A percentile compares a stretch with the other conserved stretches of the same genome.
phyloP scores from a whole-genome alignment of 176 grass and related monocot species.

The Zizania latifolia region DNA sequence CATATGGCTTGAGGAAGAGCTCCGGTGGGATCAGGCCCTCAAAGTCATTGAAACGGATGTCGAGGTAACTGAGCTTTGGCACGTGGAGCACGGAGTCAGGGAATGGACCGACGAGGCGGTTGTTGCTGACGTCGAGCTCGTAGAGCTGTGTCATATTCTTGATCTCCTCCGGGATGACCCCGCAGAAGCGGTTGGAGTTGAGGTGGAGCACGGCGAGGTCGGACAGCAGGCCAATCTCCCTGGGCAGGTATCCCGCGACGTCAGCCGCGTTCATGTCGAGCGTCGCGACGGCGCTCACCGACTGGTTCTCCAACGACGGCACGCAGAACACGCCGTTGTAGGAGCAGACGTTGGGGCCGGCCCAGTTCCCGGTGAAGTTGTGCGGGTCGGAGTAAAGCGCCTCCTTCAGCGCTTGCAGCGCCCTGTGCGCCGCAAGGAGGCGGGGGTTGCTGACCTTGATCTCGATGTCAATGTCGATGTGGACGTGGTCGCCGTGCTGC shows the following conservation, averaged over 20 bases:
- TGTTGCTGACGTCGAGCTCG: slow-evolving; percentile 49
- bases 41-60: slow-evolving; percentile 60
- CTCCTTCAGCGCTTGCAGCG: not conserved
- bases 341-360: slow-evolving; percentile 25
- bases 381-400: slow-evolving; percentile 9
- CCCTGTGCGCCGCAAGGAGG: not conserved
- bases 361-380: slow-evolving; percentile 37
- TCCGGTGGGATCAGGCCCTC: slow-evolving; percentile 41
- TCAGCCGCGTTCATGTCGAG: slow-evolving; percentile 38
- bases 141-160: slow-evolving; percentile 9
- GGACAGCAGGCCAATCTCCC: slow-evolving; percentile 24
- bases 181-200: slow-evolving; percentile 45
- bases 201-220: slow-evolving; percentile 47
- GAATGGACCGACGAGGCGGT: slow-evolving; percentile 36
- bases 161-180: slow-evolving; percentile 37
- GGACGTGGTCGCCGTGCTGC: not conserved
- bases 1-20: slow-evolving; percentile 30
- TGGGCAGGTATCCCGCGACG: slow-evolving; percentile 32
- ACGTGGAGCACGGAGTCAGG: not conserved
- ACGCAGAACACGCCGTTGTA: slow-evolving; percentile 32
- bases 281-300: slow-evolving; percentile 14
- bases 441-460: slow-evolving; percentile 25
- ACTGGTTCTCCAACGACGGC: not conserved
- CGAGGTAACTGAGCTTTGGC: slow-evolving; percentile 38
- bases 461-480: not conserved